These are phyloP conservation scores for Clarireedia paspali DNA, from an alignment of 2,329 filamentous ascomycete species.

Conservation along the genomic window DNA sequence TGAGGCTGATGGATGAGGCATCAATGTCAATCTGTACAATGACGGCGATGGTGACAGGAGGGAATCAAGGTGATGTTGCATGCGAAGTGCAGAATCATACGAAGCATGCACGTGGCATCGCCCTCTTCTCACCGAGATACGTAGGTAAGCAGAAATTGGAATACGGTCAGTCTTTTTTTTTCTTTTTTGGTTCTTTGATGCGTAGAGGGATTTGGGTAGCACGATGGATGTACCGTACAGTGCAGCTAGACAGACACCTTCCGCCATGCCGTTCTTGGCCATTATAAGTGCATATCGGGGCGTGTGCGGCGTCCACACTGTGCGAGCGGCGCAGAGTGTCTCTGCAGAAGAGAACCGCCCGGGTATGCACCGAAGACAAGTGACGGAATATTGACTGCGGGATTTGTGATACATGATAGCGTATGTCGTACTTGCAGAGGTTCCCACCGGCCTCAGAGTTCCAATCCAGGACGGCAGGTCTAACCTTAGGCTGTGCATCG, in stretches of 20 bases:
- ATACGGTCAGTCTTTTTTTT: too few relatives aligned
- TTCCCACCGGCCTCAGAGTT: too few relatives aligned
- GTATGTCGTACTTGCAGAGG: too few relatives aligned
- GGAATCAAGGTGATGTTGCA: neutral
- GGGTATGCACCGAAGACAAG: conserved; percentile 1
- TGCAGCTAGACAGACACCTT: too few relatives aligned
- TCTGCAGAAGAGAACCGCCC: too few relatives aligned
- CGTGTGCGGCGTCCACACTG: neutral
- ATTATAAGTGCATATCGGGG: neutral
- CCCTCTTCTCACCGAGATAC: conserved; percentile 5
- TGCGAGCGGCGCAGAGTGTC: neutral
- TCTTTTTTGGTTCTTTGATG: too few relatives aligned
- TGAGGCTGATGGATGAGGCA: neutral
- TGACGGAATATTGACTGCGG: neutral
- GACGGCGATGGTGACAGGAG: neutral
- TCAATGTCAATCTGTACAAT: neutral
- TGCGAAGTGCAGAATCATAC: conserved; percentile 5
- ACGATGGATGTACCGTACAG: too few relatives aligned
- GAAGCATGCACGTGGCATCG: conserved; percentile 1
- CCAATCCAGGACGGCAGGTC: neutral
- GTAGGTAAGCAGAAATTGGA: neutral
- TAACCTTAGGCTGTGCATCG: neutral
- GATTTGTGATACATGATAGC: neutral
- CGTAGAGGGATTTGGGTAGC: too few relatives aligned
- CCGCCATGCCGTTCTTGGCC: neutral